phyloP scores from a whole-genome alignment of 345 rosid genomes.

The Combretum micranthum region DNA sequence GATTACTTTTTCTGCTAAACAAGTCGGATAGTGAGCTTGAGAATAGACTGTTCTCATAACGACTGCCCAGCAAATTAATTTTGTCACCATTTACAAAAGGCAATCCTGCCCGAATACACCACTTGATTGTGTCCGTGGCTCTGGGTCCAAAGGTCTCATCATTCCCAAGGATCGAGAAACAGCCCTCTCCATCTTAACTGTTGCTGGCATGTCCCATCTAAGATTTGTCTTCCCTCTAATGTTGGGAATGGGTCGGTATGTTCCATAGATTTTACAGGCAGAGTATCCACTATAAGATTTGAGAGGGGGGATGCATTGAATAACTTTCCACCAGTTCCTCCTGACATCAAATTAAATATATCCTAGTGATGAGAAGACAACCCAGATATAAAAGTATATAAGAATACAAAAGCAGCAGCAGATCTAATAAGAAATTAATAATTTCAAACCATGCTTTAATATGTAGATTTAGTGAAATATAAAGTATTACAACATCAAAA shows the following conservation, averaged over 20 bases:
- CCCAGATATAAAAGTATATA: background rate
- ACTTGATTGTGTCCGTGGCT: conserved; percentile 36
- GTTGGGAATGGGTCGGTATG: conserved; percentile 16
- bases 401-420: no score
- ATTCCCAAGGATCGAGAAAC: conserved; percentile 22
- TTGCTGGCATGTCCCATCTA: conserved; percentile 13
- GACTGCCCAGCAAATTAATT: conserved; percentile 30
- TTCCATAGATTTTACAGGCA: conserved; percentile 17
- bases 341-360: conserved; percentile 11
- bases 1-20: conserved; percentile 63
- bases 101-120: conserved; percentile 23
- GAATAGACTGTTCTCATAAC: conserved; percentile 82
- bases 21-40: conserved; percentile 87
- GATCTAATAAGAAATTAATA: no score
- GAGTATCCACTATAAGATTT: conserved; percentile 20
- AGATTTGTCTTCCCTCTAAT: conserved; percentile 24
- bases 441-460: no score
- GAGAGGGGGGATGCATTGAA: conserved; percentile 14
- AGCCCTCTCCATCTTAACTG: conserved; percentile 28
- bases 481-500: no score
- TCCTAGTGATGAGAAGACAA: conserved; percentile 11
- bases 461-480: no score
- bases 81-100: conserved; percentile 25
- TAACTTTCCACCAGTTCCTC: conserved; percentile 25
- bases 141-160: conserved; percentile 32